Conservation (phyloP, 805 yeast genomes). For the Ascoidea tarda region DNA sequence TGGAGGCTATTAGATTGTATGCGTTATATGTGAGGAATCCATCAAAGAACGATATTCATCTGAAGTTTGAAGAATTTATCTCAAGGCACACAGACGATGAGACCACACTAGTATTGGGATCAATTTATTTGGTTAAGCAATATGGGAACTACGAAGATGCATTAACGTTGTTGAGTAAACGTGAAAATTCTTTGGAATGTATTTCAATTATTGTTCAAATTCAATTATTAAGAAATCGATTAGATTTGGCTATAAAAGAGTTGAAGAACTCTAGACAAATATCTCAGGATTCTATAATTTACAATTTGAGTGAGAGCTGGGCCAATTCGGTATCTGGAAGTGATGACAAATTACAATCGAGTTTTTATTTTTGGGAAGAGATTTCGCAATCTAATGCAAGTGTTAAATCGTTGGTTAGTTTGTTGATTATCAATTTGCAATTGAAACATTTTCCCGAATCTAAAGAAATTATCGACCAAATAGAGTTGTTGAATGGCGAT, state of each 20-base stretch:
- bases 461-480: constrained; percentile 37
- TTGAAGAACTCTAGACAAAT: constrained; percentile 10
- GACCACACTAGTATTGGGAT: constrained; percentile 12
- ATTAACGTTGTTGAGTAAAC: constrained; percentile 3
- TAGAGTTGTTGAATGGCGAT: constrained; percentile 15
- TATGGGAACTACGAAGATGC: constrained; percentile 12
- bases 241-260: constrained; percentile 4
- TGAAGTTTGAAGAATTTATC: constrained; percentile 13
- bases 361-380: constrained; percentile 69
- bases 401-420: constrained; percentile 40
- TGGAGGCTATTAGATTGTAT: constrained; percentile 18
- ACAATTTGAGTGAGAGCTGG: constrained; percentile 74
- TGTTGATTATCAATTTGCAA: constrained; percentile 66
- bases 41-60: constrained; percentile 9
- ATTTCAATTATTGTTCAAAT: constrained; percentile 7
- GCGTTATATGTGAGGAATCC: constrained; percentile 11
- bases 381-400: constrained; percentile 38
- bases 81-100: constrained; percentile 10
- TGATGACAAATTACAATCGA: constrained; percentile 24
- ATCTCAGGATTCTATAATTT: constrained; percentile 58
- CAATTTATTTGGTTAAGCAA: constrained; percentile 13
- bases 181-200: constrained; percentile 8
- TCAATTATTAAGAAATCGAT: constrained; percentile 4
- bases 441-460: constrained; percentile 77
- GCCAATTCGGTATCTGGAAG: constrained; percentile 27